phyloP scores from a whole-genome alignment of 306 rosid species.

The Hippophae gyantsensis region DNA sequence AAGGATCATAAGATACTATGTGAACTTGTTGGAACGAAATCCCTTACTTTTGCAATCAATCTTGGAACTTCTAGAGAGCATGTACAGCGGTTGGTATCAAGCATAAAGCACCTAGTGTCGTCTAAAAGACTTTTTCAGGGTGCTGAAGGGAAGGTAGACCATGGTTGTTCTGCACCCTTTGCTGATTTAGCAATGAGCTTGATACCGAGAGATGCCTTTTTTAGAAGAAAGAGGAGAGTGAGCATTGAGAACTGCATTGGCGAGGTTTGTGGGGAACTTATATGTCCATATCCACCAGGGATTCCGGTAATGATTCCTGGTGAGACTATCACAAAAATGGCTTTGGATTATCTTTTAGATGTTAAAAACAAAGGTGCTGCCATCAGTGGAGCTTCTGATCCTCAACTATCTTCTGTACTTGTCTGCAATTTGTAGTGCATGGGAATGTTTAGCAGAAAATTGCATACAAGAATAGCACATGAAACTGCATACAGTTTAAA shows the following conservation, averaged over 20 bases:
- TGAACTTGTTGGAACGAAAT: constrained; percentile 66
- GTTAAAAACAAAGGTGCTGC: constrained; percentile 47
- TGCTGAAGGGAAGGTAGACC: constrained; percentile 18
- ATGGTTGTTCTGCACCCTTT: constrained; percentile 27
- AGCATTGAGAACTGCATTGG: constrained; percentile 47
- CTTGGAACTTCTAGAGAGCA: constrained; percentile 65
- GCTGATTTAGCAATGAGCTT: constrained; percentile 36
- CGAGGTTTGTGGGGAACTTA: constrained; percentile 66
- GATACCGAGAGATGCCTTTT: constrained; percentile 85
- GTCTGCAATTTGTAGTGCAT: constrained; percentile 36
- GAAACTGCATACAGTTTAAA: too few relatives aligned
- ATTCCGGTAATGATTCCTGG: constrained; percentile 76
- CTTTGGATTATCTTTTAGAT: constrained; percentile 51
- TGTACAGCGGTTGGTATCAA: constrained; percentile 49
- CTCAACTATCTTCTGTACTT: constrained; percentile 50
- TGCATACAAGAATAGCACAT: not conserved
- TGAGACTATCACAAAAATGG: constrained; percentile 50
- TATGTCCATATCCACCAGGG: constrained; percentile 84
- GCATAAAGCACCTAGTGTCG: constrained; percentile 44
- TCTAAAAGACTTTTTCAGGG: constrained; percentile 16
- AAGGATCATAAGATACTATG: constrained; percentile 50
- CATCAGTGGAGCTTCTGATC: constrained; percentile 70
- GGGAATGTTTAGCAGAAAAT: not conserved
- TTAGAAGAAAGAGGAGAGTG: constrained; percentile 50
- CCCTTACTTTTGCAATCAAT: constrained; percentile 57